These are phyloP conservation scores for Boletus patriciae DNA, from an alignment of 768 basidiomycete species.

Conservation along the genomic window DNA sequence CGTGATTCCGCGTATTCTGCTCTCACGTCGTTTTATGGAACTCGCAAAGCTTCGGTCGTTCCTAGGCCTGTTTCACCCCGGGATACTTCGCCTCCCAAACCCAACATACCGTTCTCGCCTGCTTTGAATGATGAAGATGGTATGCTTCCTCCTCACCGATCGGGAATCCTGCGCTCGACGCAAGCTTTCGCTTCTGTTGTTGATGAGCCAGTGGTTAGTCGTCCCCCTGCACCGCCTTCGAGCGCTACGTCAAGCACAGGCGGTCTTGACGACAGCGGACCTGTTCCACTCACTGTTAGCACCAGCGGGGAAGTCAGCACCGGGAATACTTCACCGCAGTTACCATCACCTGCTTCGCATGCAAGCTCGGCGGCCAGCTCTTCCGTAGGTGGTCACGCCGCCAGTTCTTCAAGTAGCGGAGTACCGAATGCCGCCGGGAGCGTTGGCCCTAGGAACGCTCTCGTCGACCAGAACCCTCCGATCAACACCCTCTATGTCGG, in stretches of 20 bases:
- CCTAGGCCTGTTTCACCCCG: conserved; percentile 30
- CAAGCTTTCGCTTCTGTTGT: conserved; percentile 23
- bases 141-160: conserved; percentile 35
- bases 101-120: conserved; percentile 23
- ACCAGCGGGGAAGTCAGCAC: conserved; percentile 40
- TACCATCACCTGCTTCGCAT: conserved; percentile 75
- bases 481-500: conserved; percentile 99
- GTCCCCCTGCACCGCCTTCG: conserved; percentile 38
- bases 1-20: conserved; percentile 26
- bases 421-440: conserved; percentile 20
- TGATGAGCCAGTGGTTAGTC: conserved; percentile 29
- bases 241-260: conserved; percentile 45
- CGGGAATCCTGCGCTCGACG: conserved; percentile 28
- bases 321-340: conserved; percentile 58
- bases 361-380: conserved; percentile 49
- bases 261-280: conserved; percentile 37
- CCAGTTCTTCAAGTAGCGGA: conserved; percentile 34
- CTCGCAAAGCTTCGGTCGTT: conserved; percentile 24
- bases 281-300: conserved; percentile 44
- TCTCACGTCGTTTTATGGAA: conserved; percentile 30
- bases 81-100: conserved; percentile 29
- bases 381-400: conserved; percentile 27
- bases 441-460: conserved; percentile 36
- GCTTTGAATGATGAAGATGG: conserved; percentile 30
- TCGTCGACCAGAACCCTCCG: conserved; percentile 91